These are phyloP conservation scores for Phytophthora podocarpi DNA, from an alignment of 352 stramenopile species.

Conservation along the genomic window DNA sequence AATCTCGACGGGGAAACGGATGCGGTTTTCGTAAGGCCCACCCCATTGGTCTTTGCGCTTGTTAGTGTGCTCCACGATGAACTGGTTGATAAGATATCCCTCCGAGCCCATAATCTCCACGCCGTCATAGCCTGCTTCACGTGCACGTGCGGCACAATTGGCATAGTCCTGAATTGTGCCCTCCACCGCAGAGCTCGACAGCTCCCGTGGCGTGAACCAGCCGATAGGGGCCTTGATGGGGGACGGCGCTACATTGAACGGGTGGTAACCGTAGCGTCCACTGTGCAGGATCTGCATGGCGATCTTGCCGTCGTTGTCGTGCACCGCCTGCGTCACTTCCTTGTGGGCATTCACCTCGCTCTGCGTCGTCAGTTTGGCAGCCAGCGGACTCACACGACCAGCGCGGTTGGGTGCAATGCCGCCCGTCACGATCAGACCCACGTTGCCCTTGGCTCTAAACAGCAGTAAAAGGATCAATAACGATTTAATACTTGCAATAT, in stretches of 20 bases:
- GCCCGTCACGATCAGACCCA: conserved; percentile 95
- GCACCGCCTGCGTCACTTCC: conserved; percentile 94
- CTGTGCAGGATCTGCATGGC: conserved; percentile 94
- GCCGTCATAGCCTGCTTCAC: conserved; percentile 95
- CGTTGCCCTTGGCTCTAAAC: conserved; percentile 86
- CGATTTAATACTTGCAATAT: neutral
- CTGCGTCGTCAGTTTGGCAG: conserved; percentile 93
- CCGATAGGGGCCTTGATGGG: conserved; percentile 94
- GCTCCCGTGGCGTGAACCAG: conserved; percentile 88
- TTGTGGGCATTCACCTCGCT: conserved; percentile 91
- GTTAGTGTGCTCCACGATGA: conserved; percentile 96
- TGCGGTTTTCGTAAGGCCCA: conserved; percentile 93
- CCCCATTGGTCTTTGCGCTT: conserved; percentile 95
- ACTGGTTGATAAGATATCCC: conserved; percentile 99
- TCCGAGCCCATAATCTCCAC: conserved; percentile 99
- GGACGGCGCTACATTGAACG: conserved; percentile 93
- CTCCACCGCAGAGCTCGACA: conserved; percentile 86
- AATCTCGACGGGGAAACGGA: conserved; percentile 94
- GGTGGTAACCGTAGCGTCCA: conserved; percentile 97
- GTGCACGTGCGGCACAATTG: conserved; percentile 78
- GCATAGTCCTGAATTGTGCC: conserved; percentile 95
- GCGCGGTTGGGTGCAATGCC: conserved; percentile 94
- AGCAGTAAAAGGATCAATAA: no score
- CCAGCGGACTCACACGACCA: conserved; percentile 93
- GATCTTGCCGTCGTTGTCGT: conserved; percentile 86